Base-by-base conservation (phyloP, 169 alveolate species). In the Plasmodium vivax region DNA sequence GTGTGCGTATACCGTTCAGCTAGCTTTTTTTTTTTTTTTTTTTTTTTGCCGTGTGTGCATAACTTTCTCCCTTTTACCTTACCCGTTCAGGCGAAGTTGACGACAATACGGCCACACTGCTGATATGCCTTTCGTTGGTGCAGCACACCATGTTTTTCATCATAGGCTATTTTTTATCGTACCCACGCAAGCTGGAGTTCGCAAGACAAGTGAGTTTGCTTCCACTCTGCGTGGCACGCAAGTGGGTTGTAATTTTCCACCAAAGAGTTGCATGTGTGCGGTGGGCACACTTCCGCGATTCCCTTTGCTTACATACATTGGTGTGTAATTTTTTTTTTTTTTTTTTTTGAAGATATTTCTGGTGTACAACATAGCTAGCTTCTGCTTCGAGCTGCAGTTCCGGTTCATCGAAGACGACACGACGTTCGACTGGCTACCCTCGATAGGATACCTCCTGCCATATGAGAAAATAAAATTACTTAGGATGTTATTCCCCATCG, bases 321-420 rank as follows among this genome's bases (percentile, higher is more conserved):
- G 41, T 19, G 41, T 7, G 30, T 16, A 77, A 51, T 58, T 36
- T 88, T 30, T 80, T 34, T 56, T 58, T 36, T 88, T 34, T 79
- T 43, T 81, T 41, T 54, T 79, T 79, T 72, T 58, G 3, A 10
- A 88, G 94, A 88, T 88, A n/a, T 88, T 88, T 58, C 73, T 88
- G 75, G 94, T 88, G 45, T 88, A 88, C 36, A 88, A 88, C 73
- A 88, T 88, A 77, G 94, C 94, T 79, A 88, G 94, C 43, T 88
- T 88, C 45, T 88, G 94, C 47, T 88, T 88, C 62, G 94, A 88
- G 54, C 45, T 90, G 27, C 94, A 90, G 36, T 90, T 90, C 71
- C 94, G 94, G 41, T 90, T 90, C 71, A 90, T 90, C 45, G 94
- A 90, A 80, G 94, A 90, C 51, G 94, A 90, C 47, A 90, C 94